These are phyloP conservation scores for Sugiyamaella chiloensis DNA, from an alignment of 805 yeast species.

Conservation along the genomic window DNA sequence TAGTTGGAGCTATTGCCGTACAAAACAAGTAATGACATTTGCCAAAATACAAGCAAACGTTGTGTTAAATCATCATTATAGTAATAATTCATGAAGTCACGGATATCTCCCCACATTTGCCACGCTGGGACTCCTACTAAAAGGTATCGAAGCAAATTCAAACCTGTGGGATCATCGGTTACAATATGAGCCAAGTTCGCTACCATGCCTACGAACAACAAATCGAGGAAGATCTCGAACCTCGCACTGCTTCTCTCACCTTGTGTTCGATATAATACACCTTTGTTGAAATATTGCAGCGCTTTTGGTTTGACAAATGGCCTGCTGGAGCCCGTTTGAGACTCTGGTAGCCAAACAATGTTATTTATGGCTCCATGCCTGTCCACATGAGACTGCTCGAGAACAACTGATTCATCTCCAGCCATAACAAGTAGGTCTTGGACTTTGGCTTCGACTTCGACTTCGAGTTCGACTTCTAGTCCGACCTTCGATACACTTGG, in stretches of 20 bases:
- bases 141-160: constrained; percentile 45
- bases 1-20: constrained; percentile 48
- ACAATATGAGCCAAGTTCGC: constrained; percentile 57
- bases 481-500: too few relatives aligned
- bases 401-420: neutral
- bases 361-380: constrained; percentile 8
- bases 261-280: constrained; percentile 52
- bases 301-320: constrained; percentile 46
- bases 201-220: constrained; percentile 61
- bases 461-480: too few relatives aligned
- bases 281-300: constrained; percentile 57
- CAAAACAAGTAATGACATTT: constrained; percentile 46
- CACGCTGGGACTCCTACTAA: constrained; percentile 57
- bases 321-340: constrained; percentile 3
- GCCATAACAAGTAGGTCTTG: neutral
- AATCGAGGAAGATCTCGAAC: constrained; percentile 58
- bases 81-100: constrained; percentile 61
- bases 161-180: constrained; percentile 48
- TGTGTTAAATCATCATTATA: constrained; percentile 60
- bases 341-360: constrained; percentile 11
- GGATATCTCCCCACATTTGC: constrained; percentile 62
- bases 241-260: constrained; percentile 52
- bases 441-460: too few relatives aligned
- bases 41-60: constrained; percentile 51
- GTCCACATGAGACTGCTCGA: constrained; percentile 5